Conservation (phyloP, 345 rosid genomes). For the Moringa oleifera region DNA sequence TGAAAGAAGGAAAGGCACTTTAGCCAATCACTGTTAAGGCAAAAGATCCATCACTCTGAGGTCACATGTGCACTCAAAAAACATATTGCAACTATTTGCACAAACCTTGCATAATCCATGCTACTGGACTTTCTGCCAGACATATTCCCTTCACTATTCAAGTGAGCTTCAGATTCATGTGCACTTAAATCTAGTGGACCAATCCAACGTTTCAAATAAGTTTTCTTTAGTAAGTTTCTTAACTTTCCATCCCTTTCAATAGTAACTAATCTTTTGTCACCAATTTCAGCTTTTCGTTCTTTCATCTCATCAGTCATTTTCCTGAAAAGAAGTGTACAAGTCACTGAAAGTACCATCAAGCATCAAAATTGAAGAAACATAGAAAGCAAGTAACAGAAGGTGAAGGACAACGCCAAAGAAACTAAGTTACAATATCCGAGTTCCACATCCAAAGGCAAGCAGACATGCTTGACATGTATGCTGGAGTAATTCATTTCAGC, state of each 20-base stretch:
- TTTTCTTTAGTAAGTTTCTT: conserved; percentile 70
- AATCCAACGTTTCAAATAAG: conserved; percentile 81
- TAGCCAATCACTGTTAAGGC: no score
- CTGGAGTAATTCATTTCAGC: no score
- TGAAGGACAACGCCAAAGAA: not conserved
- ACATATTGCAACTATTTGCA: conserved; percentile 4
- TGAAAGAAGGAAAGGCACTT: not conserved
- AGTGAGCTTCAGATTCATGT: conserved; percentile 36
- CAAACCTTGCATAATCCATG: conserved; percentile 77
- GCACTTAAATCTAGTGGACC: conserved; percentile 41
- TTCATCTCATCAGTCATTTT: conserved; percentile 37
- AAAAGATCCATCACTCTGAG: not conserved
- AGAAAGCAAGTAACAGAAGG: conserved; percentile 6
- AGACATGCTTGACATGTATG: not conserved
- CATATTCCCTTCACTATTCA: conserved; percentile 32
- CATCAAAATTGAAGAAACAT: not conserved
- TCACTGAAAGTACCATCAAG: conserved; percentile 3
- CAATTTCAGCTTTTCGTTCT: conserved; percentile 33
- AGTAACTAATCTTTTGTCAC: conserved; percentile 27
- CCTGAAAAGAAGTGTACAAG: conserved; percentile 29
- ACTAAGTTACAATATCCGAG: not conserved
- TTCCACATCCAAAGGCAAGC: not conserved
- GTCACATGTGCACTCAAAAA: conserved; percentile 4
- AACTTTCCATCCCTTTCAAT: conserved; percentile 69
- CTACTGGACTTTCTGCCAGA: conserved; percentile 27